These are phyloP conservation scores for Silene coronaria DNA, from an alignment of 179 eudicot species.

Conservation along the genomic window DNA sequence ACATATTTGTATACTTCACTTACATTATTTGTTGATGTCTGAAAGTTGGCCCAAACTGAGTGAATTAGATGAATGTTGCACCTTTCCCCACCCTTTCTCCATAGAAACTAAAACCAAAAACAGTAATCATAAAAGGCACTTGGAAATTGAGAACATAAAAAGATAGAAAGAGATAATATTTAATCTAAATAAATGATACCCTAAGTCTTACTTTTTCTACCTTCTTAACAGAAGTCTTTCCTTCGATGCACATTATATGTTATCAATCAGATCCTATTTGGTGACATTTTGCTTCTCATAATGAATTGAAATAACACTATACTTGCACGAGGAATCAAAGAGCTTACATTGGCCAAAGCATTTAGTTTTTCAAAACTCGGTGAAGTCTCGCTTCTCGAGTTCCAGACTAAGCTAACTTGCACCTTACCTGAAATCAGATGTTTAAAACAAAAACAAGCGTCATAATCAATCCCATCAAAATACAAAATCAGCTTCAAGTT, in stretches of 20 bases:
- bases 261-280: background rate
- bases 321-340: background rate
- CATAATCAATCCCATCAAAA: background rate
- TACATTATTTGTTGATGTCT: constrained; percentile 82
- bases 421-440: constrained; percentile 59
- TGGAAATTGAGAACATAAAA: background rate
- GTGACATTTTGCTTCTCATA: background rate
- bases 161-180: background rate
- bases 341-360: constrained; percentile 69
- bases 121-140: background rate
- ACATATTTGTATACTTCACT: constrained; percentile 23
- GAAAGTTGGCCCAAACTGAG: constrained; percentile 97
- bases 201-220: background rate
- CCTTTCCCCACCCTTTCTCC: constrained; percentile 73
- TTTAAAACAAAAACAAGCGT: background rate
- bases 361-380: constrained; percentile 54
- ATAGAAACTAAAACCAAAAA: constrained; percentile 50
- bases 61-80: constrained; percentile 62
- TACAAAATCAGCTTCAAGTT: background rate
- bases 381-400: constrained; percentile 78
- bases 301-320: background rate
- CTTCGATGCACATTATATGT: too few species aligned
- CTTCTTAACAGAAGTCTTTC: background rate
- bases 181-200: background rate
- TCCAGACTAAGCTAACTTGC: constrained; percentile 91